These are phyloP conservation scores for Kitagawia praeruptora DNA, from an alignment of 129 eudicot species.

Conservation along the genomic window DNA sequence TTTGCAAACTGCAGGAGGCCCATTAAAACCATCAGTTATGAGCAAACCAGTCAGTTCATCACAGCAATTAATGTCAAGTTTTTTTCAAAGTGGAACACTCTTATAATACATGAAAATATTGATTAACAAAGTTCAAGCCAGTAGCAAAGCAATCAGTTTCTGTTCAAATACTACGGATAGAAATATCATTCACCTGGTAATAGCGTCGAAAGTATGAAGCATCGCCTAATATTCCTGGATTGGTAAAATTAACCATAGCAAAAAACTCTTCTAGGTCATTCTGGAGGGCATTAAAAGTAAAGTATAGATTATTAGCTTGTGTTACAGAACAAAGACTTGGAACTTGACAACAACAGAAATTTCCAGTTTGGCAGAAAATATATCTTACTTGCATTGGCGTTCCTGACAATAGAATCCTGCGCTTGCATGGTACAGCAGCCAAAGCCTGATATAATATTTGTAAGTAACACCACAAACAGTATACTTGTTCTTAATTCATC, in stretches of 20 bases:
- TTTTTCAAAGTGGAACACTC: background rate
- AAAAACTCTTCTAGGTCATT: conserved; percentile 95
- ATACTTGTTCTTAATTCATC: background rate
- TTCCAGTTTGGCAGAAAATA: background rate
- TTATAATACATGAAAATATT: background rate
- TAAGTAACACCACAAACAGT: conserved; percentile 9
- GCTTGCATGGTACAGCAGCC: conserved; percentile 83
- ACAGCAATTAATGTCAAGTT: background rate
- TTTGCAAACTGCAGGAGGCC: background rate
- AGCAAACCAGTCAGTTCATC: background rate
- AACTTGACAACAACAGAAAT: conserved; percentile 9
- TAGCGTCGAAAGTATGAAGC: conserved; percentile 80
- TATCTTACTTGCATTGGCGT: conserved; percentile 95
- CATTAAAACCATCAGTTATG: background rate
- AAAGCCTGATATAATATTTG: conserved; percentile 53
- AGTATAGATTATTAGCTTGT: background rate
- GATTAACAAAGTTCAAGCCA: background rate
- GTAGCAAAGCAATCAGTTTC: background rate
- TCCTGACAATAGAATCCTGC: conserved; percentile 89
- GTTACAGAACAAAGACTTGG: conserved; percentile 12
- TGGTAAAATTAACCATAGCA: conserved; percentile 95
- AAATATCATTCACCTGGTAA: conserved; percentile 57
- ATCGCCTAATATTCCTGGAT: conserved; percentile 92
- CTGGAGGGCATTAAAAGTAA: conserved; percentile 31
- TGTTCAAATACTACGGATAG: background rate